These are phyloP conservation scores for Apiotrichum brassicae DNA, from an alignment of 1,284 basidiomycete genomes.

Conservation along the genomic window DNA sequence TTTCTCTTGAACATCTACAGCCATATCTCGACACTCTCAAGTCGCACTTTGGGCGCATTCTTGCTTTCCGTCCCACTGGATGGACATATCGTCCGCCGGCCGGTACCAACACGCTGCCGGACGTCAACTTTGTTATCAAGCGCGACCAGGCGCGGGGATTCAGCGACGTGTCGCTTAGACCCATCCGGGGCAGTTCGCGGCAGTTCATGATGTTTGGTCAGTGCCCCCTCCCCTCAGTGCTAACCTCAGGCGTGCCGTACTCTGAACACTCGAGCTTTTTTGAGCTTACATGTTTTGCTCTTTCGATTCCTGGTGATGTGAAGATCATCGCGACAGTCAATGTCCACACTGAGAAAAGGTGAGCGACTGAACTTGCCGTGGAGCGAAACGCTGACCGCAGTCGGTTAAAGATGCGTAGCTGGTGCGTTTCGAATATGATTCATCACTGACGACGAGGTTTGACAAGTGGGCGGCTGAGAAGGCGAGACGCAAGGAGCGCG, in stretches of 20 bases:
- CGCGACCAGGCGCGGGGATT: constrained; percentile 62
- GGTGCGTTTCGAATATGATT: constrained; percentile 26
- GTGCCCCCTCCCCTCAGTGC: constrained; percentile 10
- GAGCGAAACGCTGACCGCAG: constrained; percentile 31
- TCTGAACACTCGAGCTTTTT: constrained; percentile 94
- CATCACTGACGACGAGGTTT: constrained; percentile 52
- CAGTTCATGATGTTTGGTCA: constrained; percentile 65
- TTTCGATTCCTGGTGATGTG: constrained; percentile 68
- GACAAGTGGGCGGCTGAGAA: constrained; percentile 77
- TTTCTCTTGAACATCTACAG: constrained; percentile 71
- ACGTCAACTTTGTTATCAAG: constrained; percentile 61
- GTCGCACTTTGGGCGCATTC: constrained; percentile 63
- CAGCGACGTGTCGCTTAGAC: constrained; percentile 60
- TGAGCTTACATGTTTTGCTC: constrained; percentile 87
- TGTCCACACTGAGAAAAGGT: constrained; percentile 66
- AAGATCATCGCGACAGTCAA: constrained; percentile 93
- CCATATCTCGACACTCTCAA: constrained; percentile 71
- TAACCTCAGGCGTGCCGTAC: constrained; percentile 66
- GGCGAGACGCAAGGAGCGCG: constrained; percentile 54
- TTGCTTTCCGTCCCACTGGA: constrained; percentile 87
- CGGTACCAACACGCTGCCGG: constrained; percentile 58
- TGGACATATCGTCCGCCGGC: constrained; percentile 78
- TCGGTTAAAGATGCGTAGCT: constrained; percentile 73
- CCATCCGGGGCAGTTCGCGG: constrained; percentile 64
- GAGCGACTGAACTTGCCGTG: constrained; percentile 15